These are phyloP conservation scores for Blastomyces percursus DNA, from an alignment of 2,329 filamentous ascomycete genomes.

Conservation along the genomic window DNA sequence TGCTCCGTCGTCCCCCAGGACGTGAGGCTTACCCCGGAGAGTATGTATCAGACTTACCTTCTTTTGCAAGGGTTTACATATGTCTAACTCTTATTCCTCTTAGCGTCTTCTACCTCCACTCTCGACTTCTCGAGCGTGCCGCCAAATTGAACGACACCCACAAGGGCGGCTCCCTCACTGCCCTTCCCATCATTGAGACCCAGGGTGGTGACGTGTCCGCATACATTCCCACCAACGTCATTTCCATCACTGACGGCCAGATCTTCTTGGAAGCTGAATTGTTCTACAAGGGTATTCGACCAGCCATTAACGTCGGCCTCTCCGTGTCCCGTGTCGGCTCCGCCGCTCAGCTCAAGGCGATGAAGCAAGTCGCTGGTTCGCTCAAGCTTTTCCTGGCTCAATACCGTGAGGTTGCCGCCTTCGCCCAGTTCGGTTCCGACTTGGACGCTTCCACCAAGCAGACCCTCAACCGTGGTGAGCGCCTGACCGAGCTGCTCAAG, in stretches of 20 bases:
- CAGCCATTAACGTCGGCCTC: conserved; percentile 99
- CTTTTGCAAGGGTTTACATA: conserved; percentile 1
- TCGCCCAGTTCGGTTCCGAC: conserved; percentile 99
- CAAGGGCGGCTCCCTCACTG: conserved; percentile 92
- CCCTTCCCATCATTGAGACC: conserved; percentile 96
- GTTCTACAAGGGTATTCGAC: conserved; percentile 99
- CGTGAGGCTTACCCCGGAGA: conserved; percentile 99
- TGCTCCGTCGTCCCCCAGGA: conserved; percentile 93
- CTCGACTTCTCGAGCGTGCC: conserved; percentile 96
- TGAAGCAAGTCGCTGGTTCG: conserved; percentile 99
- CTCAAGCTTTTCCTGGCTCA: conserved; percentile 99
- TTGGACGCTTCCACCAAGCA: conserved; percentile 98
- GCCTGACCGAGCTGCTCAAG: conserved; percentile 96
- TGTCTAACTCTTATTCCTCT: conserved; percentile 15
- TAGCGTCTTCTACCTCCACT: conserved; percentile 95
- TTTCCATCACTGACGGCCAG: conserved; percentile 99
- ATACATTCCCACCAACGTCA: conserved; percentile 99
- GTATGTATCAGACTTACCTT: conserved; percentile 28
- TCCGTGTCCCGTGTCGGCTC: conserved; percentile 99
- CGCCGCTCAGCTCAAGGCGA: conserved; percentile 98
- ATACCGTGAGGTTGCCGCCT: conserved; percentile 99
- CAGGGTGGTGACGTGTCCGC: conserved; percentile 99
- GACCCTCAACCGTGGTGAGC: conserved; percentile 95
- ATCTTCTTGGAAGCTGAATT: conserved; percentile 99
- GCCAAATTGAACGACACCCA: conserved; percentile 98